A percentile compares a stretch with the other conserved stretches of the same genome.
Conservation (phyloP, 2,329 filamentous ascomycete genomes). For the Claviceps citrina region DNA sequence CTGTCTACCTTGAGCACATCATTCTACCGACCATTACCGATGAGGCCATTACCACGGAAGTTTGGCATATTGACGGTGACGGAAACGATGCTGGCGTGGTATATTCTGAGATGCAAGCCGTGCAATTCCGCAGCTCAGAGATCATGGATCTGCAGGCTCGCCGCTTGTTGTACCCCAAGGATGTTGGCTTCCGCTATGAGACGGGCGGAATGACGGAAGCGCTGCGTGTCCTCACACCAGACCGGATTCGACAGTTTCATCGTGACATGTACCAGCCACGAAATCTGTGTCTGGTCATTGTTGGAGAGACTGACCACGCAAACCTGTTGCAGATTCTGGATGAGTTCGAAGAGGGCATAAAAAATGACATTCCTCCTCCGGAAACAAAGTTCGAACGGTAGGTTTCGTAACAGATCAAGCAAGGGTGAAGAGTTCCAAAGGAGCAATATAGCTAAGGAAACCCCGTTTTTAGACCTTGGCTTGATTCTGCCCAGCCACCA, state of each 20-base stretch:
- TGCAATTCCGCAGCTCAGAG: slow-evolving; percentile 70
- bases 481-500: slow-evolving; percentile 69
- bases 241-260: slow-evolving; percentile 89
- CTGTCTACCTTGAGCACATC: slow-evolving; percentile 89
- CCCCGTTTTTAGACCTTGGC: slow-evolving; percentile 53
- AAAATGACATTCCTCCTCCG: slow-evolving; percentile 62
- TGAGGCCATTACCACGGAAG: slow-evolving; percentile 84
- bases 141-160: slow-evolving; percentile 77
- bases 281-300: slow-evolving; percentile 78
- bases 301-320: slow-evolving; percentile 78
- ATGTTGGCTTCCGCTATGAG: slow-evolving; percentile 87
- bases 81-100: slow-evolving; percentile 94
- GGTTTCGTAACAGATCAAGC: slow-evolving; percentile 2
- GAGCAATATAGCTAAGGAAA: not conserved
- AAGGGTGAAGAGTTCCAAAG: no score
- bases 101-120: slow-evolving; percentile 96
- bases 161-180: slow-evolving; percentile 70
- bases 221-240: slow-evolving; percentile 67
- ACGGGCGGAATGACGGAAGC: slow-evolving; percentile 96
- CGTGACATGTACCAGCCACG: slow-evolving; percentile 95
- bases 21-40: slow-evolving; percentile 85
- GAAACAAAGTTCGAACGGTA: slow-evolving; percentile 59
- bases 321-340: slow-evolving; percentile 71
- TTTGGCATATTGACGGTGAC: slow-evolving; percentile 85
- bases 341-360: slow-evolving; percentile 73